These are phyloP conservation scores for Lecanoromycetidae sp. DNA, from an alignment of 2,329 filamentous ascomycete species.

Conservation along the genomic window DNA sequence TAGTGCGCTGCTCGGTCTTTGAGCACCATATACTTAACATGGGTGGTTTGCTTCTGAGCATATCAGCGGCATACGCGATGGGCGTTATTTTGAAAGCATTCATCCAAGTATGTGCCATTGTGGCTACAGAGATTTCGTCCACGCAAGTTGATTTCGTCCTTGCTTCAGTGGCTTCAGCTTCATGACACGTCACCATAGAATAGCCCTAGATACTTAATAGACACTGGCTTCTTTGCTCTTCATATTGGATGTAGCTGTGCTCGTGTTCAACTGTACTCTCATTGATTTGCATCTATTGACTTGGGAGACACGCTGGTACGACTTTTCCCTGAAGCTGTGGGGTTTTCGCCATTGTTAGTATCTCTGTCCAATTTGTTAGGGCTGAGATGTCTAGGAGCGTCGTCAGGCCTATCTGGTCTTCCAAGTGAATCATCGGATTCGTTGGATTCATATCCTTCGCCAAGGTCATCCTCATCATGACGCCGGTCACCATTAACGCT, in stretches of 20 bases:
- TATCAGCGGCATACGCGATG: conserved; percentile 10
- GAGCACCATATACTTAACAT: conserved; percentile 2
- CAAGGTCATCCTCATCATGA: conserved; percentile 27
- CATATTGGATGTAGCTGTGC: background rate
- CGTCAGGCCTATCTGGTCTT: conserved; percentile 17
- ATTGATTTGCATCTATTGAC: background rate
- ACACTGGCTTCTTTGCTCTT: conserved; percentile 3
- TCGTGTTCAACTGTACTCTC: background rate
- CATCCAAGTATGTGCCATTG: background rate
- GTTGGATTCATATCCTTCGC: conserved; percentile 30
- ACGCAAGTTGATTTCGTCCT: background rate
- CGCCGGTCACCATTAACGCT: conserved; percentile 42
- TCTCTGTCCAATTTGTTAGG: background rate
- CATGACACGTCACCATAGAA: background rate
- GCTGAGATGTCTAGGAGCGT: background rate
- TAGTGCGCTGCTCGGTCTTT: conserved; percentile 3
- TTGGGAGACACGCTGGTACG: background rate
- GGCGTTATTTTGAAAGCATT: conserved; percentile 10
- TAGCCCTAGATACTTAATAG: conserved; percentile 1
- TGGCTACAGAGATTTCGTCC: background rate
- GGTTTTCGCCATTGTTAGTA: no score
- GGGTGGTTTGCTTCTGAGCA: conserved; percentile 8
- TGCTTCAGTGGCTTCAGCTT: background rate
- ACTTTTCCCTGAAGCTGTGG: no score
- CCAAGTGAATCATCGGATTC: conserved; percentile 28